Evolutionary conservation across 1,284 basidiomycete genomes (phyloP).

Genomic region (Pterulicium gracile): DNA sequence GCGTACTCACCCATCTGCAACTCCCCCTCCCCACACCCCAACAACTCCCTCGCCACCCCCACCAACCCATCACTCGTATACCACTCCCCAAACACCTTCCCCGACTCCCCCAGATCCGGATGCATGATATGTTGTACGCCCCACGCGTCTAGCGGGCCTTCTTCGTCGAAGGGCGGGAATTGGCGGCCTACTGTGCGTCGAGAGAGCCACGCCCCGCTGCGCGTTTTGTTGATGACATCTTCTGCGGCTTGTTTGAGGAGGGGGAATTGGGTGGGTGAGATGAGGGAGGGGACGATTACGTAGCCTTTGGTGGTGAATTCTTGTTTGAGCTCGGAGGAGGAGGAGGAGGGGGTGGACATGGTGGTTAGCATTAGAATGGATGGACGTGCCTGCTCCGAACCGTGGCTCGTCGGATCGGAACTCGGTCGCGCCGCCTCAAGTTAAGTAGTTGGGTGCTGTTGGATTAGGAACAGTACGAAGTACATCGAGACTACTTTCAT

Average conservation of each 20-base stretch:
- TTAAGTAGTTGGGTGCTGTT: too few species aligned
- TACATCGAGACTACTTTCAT: too few species aligned
- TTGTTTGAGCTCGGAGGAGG: too few species aligned
- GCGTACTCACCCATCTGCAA: slow-evolving; percentile 62
- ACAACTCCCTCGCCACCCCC: slow-evolving; percentile 34
- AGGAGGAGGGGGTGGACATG: too few species aligned
- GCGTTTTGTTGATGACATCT: slow-evolving; percentile 42
- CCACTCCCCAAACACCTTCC: slow-evolving; percentile 46
- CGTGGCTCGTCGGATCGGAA: too few species aligned
- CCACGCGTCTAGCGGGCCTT: slow-evolving; percentile 55
- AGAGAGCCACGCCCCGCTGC: slow-evolving; percentile 55
- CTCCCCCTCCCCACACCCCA: slow-evolving; percentile 46
- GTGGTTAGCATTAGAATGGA: too few species aligned
- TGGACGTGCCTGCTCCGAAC: too few species aligned
- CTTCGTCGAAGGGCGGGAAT: slow-evolving; percentile 65
- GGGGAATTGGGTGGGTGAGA: slow-evolving; percentile 30
- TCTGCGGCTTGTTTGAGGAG: slow-evolving; percentile 43
- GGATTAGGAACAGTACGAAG: too few species aligned
- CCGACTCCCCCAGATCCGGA: slow-evolving; percentile 49
- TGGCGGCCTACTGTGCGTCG: slow-evolving; percentile 71
- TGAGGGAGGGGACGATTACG: slow-evolving; percentile 55
- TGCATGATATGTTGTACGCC: slow-evolving; percentile 78
- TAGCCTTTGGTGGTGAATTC: slow-evolving; percentile 60
- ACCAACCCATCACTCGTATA: slow-evolving; percentile 54
- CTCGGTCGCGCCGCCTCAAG: too few species aligned